Percentiles rank a stretch among this genome's conserved stretches.
phyloP scores from a whole-genome alignment of 2,329 filamentous ascomycete species.

The Beauveria bassiana region DNA sequence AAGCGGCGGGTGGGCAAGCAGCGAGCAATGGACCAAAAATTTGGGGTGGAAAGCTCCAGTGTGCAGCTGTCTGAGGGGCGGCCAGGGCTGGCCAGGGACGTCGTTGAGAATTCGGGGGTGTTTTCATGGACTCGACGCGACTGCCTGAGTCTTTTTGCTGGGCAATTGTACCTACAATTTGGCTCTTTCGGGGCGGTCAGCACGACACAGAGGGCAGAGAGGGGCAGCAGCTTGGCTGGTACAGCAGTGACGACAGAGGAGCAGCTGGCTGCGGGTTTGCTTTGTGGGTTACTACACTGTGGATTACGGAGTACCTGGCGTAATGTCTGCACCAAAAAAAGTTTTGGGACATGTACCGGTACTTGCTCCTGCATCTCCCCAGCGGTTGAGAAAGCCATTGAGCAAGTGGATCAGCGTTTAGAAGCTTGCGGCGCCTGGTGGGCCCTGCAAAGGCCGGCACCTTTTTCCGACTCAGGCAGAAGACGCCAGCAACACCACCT shows the following conservation, averaged over 20 bases:
- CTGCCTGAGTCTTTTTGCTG: too few relatives aligned
- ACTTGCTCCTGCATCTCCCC: constrained; percentile 10
- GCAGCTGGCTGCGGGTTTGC: not conserved
- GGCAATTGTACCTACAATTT: not conserved
- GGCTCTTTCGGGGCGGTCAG: not conserved
- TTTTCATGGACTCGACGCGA: not conserved
- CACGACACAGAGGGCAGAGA: not conserved
- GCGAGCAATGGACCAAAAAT: not conserved
- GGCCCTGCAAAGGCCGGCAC: constrained; percentile 1
- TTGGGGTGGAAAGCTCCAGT: constrained; percentile 3
- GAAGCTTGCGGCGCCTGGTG: not conserved
- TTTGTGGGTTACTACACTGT: too few relatives aligned
- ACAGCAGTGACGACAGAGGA: not conserved
- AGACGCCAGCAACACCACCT: not conserved
- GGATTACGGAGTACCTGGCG: not conserved
- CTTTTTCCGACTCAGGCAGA: not conserved
- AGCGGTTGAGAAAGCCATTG: constrained; percentile 14
- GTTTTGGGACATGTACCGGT: constrained; percentile 14
- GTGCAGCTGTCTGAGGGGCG: constrained; percentile 8
- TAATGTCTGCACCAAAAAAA: constrained; percentile 9
- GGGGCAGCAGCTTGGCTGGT: not conserved
- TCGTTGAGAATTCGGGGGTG: not conserved
- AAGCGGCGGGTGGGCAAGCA: constrained; percentile 2
- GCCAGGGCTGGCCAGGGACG: not conserved
- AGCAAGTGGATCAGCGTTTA: constrained; percentile 11